Percentiles rank a stretch among this genome's conserved stretches.
Evolutionary conservation across 306 rosid genomes (phyloP).

Genomic region (Echinosophora koreensis): DNA sequence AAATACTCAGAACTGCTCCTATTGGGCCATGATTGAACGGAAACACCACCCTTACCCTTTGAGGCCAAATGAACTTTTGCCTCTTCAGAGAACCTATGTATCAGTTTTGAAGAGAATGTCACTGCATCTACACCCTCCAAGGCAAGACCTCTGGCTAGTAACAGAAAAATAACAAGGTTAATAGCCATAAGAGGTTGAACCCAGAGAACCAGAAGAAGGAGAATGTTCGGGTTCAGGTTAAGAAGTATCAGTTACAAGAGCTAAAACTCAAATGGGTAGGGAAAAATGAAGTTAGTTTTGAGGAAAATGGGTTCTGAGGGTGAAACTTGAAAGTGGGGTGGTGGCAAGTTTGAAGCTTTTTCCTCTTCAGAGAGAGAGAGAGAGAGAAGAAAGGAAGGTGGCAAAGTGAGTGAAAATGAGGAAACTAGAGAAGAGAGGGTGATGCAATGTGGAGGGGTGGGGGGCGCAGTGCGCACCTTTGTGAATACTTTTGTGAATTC

Average conservation of each 20-base stretch:
- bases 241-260: not conserved
- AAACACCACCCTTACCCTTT: constrained; percentile 41
- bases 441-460: not conserved
- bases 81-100: constrained; percentile 81
- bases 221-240: constrained; percentile 7
- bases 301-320: constrained; percentile 6
- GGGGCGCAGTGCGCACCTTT: constrained; percentile 59
- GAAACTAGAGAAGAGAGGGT: not conserved
- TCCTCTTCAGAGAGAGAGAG: not conserved
- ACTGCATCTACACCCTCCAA: constrained; percentile 48
- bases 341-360: constrained; percentile 38
- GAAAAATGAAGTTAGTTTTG: not conserved
- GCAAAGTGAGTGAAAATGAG: not conserved
- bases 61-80: constrained; percentile 57
- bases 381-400: not conserved
- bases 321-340: constrained; percentile 23
- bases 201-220: not conserved
- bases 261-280: constrained; percentile 19
- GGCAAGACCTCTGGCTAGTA: constrained; percentile 40
- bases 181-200: constrained; percentile 50
- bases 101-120: constrained; percentile 71
- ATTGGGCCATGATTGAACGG: constrained; percentile 59
- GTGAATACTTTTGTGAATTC: constrained; percentile 44
- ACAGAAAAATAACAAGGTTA: constrained; percentile 52
- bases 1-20: constrained; percentile 62